phyloP scores from a whole-genome alignment of 768 basidiomycete species.

The Mycena maculata region DNA sequence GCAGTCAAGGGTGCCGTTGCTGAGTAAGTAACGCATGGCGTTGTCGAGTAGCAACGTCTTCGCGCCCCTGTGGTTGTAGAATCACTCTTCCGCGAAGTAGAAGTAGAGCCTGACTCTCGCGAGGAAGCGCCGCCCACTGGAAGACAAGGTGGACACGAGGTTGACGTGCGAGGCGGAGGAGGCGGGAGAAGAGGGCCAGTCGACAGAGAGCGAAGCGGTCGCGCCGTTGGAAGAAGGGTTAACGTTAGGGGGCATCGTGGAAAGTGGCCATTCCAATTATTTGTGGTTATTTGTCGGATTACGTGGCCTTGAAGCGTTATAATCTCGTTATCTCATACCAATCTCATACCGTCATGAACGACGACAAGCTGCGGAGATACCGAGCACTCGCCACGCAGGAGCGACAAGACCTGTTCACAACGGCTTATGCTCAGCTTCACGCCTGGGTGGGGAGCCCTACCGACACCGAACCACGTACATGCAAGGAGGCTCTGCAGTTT shows the following conservation, averaged over 20 bases:
- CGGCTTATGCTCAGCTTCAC: background rate
- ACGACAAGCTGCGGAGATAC: background rate
- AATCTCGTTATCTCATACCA: too few relatives aligned
- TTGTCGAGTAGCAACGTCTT: background rate
- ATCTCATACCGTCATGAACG: slow-evolving; percentile 2
- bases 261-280: too few relatives aligned
- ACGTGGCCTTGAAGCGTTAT: too few relatives aligned
- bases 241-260: too few relatives aligned
- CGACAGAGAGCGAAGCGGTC: too few relatives aligned
- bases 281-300: too few relatives aligned
- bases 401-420: background rate
- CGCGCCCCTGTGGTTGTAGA: background rate
- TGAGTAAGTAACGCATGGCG: background rate
- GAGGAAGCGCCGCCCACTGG: too few relatives aligned
- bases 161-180: too few relatives aligned
- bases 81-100: slow-evolving; percentile 1
- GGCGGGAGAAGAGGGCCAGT: too few relatives aligned
- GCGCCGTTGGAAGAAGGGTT: too few relatives aligned
- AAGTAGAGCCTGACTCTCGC: background rate
- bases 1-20: background rate
- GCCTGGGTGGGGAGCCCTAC: background rate
- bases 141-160: background rate
- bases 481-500: background rate
- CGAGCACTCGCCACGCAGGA: background rate
- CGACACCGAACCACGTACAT: slow-evolving; percentile 1